A percentile compares a stretch with the other conserved stretches of the same genome.
Evolutionary conservation across 108 stramenopile genomes (phyloP).

Genomic region (Cyclotella baltica): DNA sequence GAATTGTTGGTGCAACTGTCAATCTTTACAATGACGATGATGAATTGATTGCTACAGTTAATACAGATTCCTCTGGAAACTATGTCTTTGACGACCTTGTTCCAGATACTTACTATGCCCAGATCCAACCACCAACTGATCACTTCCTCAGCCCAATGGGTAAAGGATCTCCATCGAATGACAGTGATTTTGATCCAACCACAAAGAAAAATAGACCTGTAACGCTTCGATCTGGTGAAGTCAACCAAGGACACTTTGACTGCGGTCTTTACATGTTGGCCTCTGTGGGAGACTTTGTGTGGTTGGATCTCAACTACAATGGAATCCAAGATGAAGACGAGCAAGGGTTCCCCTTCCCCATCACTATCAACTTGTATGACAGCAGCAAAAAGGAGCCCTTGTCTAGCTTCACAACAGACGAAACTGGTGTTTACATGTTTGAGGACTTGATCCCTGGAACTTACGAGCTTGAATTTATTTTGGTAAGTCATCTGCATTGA

Average conservation of each 20-base stretch:
- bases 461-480: conserved; percentile 43
- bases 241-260: conserved; percentile 26
- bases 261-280: conserved; percentile 37
- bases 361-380: conserved; percentile 41
- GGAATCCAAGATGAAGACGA: conserved; percentile 40
- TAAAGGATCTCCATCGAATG: neutral
- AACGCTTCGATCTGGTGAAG: conserved; percentile 30
- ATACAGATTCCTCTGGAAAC: conserved; percentile 19
- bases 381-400: neutral
- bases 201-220: conserved; percentile 10
- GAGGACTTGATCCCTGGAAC: conserved; percentile 30
- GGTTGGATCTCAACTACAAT: conserved; percentile 32
- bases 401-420: conserved; percentile 7
- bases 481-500: neutral
- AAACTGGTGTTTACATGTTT: conserved; percentile 31
- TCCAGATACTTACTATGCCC: conserved; percentile 33
- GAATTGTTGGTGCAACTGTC: conserved; percentile 22
- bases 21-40: conserved; percentile 26
- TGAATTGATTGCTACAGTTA: neutral
- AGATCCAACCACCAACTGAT: conserved; percentile 32
- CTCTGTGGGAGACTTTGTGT: conserved; percentile 29
- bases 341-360: conserved; percentile 14
- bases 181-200: conserved; percentile 40
- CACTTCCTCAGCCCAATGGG: conserved; percentile 32
- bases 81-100: conserved; percentile 21